Percentiles rank a stretch among this genome's conserved stretches.
These are phyloP conservation scores for Candolleomyces aberdarensis DNA, from an alignment of 768 basidiomycete genomes.

Conservation along the genomic window DNA sequence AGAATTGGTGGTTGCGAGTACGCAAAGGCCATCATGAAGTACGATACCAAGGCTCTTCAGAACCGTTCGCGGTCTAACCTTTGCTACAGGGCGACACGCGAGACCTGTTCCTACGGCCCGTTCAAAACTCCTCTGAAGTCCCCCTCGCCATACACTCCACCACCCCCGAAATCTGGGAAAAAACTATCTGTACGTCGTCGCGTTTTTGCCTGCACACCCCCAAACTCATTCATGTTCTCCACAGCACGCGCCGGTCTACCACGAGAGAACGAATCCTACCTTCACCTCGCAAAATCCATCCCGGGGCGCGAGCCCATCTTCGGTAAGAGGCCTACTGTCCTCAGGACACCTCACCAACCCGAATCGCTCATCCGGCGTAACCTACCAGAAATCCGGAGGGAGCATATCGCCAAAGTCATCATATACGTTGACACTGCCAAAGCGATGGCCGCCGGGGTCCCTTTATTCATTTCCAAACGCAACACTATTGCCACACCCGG, in stretches of 20 bases:
- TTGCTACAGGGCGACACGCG: too few relatives aligned
- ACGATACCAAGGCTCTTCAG: neutral
- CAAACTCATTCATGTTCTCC: neutral
- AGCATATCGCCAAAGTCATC: neutral
- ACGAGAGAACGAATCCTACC: neutral
- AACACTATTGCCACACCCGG: neutral
- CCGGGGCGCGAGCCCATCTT: conserved; percentile 3
- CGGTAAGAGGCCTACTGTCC: neutral
- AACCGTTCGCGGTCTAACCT: neutral
- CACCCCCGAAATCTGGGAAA: neutral
- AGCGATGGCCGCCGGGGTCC: neutral
- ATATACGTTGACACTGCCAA: neutral
- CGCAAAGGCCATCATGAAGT: neutral
- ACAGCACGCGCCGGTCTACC: neutral
- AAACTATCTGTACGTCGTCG: neutral
- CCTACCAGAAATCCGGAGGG: conserved; percentile 1
- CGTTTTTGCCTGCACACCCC: neutral
- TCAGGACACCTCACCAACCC: neutral
- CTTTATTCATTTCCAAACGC: neutral
- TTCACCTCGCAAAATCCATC: neutral
- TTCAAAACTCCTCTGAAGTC: neutral
- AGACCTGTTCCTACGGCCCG: too few relatives aligned
- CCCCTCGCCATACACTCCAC: neutral
- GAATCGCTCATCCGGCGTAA: neutral
- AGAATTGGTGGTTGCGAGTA: conserved; percentile 2